Conservation (phyloP, 2,329 filamentous ascomycete genomes). For the Sclerotinia trifoliorum region DNA sequence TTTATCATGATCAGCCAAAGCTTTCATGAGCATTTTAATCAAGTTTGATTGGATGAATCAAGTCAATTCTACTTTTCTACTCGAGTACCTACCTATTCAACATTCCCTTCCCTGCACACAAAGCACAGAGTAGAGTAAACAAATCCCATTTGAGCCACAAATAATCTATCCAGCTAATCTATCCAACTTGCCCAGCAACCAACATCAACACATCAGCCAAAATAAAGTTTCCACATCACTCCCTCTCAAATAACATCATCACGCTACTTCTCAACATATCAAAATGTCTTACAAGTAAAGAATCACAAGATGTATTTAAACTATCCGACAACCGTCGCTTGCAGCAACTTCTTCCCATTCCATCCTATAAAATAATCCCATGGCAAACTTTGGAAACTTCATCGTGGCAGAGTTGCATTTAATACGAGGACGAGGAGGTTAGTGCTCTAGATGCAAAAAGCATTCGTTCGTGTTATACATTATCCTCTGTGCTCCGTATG, state of each 20-base stretch:
- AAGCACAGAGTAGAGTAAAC: not conserved
- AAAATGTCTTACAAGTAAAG: not conserved
- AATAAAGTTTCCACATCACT: not conserved
- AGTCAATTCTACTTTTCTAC: not conserved
- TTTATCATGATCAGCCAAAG: not conserved
- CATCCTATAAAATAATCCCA: not conserved
- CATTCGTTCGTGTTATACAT: not conserved
- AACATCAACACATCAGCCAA: not conserved
- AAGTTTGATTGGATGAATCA: conserved; percentile 12
- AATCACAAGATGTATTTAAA: not conserved
- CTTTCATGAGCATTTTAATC: conserved; percentile 12
- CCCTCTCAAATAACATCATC: not conserved
- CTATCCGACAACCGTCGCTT: not conserved
- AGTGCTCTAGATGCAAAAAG: not conserved
- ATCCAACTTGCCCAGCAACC: not conserved
- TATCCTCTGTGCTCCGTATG: no score
- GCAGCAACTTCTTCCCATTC: not conserved
- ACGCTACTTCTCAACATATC: not conserved
- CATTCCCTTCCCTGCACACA: no score
- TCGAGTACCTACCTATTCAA: no score
- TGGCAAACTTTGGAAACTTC: not conserved
- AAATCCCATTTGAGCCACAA: no score
- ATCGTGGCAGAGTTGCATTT: not conserved
- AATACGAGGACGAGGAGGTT: not conserved
- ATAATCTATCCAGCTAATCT: not conserved